Evolutionary conservation across 1,284 basidiomycete genomes (phyloP).

Genomic region (Veloboletus limbatus): DNA sequence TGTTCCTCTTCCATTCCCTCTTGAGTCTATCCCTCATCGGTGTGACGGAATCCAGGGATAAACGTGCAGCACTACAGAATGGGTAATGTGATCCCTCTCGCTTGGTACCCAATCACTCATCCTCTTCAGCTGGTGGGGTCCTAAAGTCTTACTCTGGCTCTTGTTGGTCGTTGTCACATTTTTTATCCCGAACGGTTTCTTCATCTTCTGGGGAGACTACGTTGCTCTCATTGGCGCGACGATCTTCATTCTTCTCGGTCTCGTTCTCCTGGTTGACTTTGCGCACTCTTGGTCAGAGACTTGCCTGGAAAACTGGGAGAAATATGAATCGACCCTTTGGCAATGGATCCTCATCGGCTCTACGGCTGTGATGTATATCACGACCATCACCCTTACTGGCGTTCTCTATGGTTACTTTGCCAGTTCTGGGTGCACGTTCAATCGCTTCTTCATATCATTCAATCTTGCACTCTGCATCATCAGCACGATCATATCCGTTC

Average conservation of each 20-base stretch:
- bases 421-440: conserved; percentile 81
- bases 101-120: conserved; percentile 6
- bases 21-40: conserved; percentile 80
- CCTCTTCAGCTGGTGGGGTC: conserved; percentile 89
- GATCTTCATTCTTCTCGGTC: conserved; percentile 93
- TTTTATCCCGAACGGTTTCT: conserved; percentile 92
- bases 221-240: conserved; percentile 88
- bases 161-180: conserved; percentile 79
- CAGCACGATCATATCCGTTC: conserved; percentile 82
- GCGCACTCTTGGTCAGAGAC: conserved; percentile 98
- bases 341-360: conserved; percentile 95
- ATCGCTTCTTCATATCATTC: conserved; percentile 94
- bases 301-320: conserved; percentile 95
- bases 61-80: conserved; percentile 94
- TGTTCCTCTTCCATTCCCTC: conserved; percentile 86
- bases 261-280: conserved; percentile 97
- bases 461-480: conserved; percentile 83
- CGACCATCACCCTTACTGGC: conserved; percentile 80
- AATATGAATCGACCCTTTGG: conserved; percentile 86
- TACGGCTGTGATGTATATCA: conserved; percentile 86
- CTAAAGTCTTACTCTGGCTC: conserved; percentile 88
- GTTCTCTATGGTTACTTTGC: conserved; percentile 94
- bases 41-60: conserved; percentile 86
- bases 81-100: conserved; percentile 55
- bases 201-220: conserved; percentile 97